Percentiles rank a stretch among this genome's conserved stretches.
Conservation (phyloP, 2,329 filamentous ascomycete species). For the Monosporascus sp. region DNA sequence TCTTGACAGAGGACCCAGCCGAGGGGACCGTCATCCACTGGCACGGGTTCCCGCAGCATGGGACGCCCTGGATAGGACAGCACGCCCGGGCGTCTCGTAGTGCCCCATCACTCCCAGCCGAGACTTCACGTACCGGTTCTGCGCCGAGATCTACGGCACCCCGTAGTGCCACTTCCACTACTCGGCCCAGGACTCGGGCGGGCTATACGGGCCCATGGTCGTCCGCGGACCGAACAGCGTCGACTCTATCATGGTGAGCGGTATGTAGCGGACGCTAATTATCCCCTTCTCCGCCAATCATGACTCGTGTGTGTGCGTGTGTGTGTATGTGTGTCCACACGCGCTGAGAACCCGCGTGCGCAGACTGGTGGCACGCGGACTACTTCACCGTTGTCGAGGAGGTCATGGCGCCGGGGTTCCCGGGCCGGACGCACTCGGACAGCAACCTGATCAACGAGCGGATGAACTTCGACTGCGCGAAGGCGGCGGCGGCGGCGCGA, state of each 20-base stretch:
- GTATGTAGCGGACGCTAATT: conserved; percentile 18
- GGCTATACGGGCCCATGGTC: conserved; percentile 56
- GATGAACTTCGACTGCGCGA: conserved; percentile 50
- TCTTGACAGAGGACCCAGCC: conserved; percentile 18
- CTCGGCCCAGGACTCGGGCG: conserved; percentile 54
- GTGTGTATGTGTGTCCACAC: background rate
- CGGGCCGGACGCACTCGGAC: conserved; percentile 37
- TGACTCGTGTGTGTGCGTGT: background rate
- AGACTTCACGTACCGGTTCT: conserved; percentile 48
- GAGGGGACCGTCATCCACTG: conserved; percentile 46
- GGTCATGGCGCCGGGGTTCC: conserved; percentile 35
- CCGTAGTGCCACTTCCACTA: conserved; percentile 60
- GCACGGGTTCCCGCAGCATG: conserved; percentile 47
- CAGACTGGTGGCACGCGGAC: conserved; percentile 58
- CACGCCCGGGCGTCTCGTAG: conserved; percentile 47
- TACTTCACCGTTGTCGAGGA: conserved; percentile 44
- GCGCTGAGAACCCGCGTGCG: conserved; percentile 13
- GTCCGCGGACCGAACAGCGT: conserved; percentile 51
- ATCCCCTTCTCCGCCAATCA: background rate
- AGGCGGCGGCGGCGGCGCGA: background rate
- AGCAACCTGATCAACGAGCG: conserved; percentile 62
- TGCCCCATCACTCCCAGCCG: conserved; percentile 62
- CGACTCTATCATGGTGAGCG: conserved; percentile 41
- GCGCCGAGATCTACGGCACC: conserved; percentile 49
- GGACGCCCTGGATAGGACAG: conserved; percentile 49